Evolutionary conservation across 2,329 filamentous ascomycete genomes (phyloP), one percentile per base, ranked within the genome.

Genomic region (Phyllosticta citribraziliensis): DNA sequence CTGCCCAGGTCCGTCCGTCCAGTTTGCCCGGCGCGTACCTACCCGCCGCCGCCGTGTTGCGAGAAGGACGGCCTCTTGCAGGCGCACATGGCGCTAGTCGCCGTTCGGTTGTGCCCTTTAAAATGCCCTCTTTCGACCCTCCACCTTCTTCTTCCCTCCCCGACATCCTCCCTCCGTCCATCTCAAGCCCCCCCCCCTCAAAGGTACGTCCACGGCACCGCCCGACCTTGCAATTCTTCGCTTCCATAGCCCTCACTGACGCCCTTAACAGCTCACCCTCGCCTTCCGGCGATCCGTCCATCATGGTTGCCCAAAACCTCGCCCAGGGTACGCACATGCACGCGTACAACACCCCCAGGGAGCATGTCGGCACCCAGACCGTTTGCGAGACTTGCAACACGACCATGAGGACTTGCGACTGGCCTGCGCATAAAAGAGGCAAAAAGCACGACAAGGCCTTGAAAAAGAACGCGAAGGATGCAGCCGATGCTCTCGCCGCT

Each of bases 361-460:
- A 66, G 12, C 62, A 66, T 11, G 24, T 63, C 5, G 61, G 70
- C 0, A 52, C 52, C 12, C 52, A 52, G 55, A 72, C 69, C 19
- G 4, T 57, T 5, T 75, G 72, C 60, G 71, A 71, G 65, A 53
- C 67, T 6, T 75, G 72, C 58, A 57, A 73, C n/a, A 67, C 68
- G 10, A 58, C 33, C 11, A 63, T 75, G 60, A 66, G 58, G 53
- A 72, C 68, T 25, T 67, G 67, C 57, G 69, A 74, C 63, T 73
- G 70, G 70, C 30, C 12, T 1, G 47, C 62, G 1, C 73, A 75
- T 63, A 68, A 70, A 59, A 65, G 64, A 62, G 70, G 69, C 22
- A 74, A 72, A 65, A 67, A 67, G 59, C 72, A 74, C 59, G 68
- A 67, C 2, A 59, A 64, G 27, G 27, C 50, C 14, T 63, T 64